A percentile compares a stretch with the other conserved stretches of the same genome.
phyloP scores from a whole-genome alignment of 2,329 filamentous ascomycete genomes.

The Ascochyta fabae region DNA sequence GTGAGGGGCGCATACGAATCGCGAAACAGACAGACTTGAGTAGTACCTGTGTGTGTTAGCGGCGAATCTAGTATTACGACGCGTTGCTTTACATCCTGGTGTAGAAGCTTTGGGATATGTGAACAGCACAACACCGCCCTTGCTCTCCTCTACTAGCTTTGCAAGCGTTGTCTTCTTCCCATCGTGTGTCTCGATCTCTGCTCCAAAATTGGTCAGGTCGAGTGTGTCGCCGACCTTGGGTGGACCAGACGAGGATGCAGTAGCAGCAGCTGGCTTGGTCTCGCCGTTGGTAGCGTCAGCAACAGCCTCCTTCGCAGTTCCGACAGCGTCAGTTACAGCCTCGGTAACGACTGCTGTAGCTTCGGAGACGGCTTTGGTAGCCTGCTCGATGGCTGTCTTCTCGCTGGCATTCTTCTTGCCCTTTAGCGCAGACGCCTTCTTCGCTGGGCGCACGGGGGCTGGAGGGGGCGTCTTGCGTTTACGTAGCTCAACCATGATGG shows the following conservation, averaged over 20 bases:
- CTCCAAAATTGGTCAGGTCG: slow-evolving; percentile 62
- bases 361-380: slow-evolving; percentile 41
- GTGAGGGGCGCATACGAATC: slow-evolving; percentile 81
- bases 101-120: slow-evolving; percentile 96
- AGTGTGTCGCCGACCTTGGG: slow-evolving; percentile 60
- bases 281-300: slow-evolving; percentile 40
- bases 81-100: slow-evolving; percentile 77
- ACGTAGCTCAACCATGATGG: slow-evolving; percentile 63
- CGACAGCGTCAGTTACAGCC: slow-evolving; percentile 42
- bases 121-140: slow-evolving; percentile 86
- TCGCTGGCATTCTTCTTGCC: slow-evolving; percentile 35
- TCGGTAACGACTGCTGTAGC: slow-evolving; percentile 38
- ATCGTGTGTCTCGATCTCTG: slow-evolving; percentile 83
- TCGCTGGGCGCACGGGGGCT: slow-evolving; percentile 55
- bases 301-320: slow-evolving; percentile 42
- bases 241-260: slow-evolving; percentile 18
- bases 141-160: slow-evolving; percentile 80
- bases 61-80: neutral
- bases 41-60: slow-evolving; percentile 71
- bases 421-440: slow-evolving; percentile 55
- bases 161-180: slow-evolving; percentile 80
- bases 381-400: slow-evolving; percentile 46
- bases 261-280: slow-evolving; percentile 30
- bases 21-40: slow-evolving; percentile 90
- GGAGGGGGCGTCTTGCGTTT: slow-evolving; percentile 66